phyloP scores from a whole-genome alignment of 2,329 filamentous ascomycete species.

The Cladorrhinum sp. region DNA sequence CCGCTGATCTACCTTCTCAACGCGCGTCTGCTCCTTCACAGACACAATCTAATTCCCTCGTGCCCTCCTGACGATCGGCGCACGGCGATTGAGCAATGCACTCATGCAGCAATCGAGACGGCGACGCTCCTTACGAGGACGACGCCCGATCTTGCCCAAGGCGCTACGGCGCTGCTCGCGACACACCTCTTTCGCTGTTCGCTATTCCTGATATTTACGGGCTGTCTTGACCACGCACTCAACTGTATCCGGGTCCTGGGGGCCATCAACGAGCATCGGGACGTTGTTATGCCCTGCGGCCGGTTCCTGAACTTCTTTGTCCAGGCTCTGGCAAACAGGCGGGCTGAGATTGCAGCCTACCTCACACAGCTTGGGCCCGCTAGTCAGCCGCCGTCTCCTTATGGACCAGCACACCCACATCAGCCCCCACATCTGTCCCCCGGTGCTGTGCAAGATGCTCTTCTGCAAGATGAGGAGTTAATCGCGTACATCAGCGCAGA shows the following conservation, averaged over 20 bases:
- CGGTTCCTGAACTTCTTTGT: constrained; percentile 81
- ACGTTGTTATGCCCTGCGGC: constrained; percentile 74
- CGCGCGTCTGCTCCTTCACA: constrained; percentile 78
- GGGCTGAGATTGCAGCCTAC: constrained; percentile 44
- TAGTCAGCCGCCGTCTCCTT: constrained; percentile 27
- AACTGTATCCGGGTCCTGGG: constrained; percentile 70
- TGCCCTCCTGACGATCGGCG: constrained; percentile 64
- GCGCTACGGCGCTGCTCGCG: constrained; percentile 72
- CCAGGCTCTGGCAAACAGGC: constrained; percentile 58
- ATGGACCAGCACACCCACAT: constrained; percentile 20
- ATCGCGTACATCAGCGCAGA: constrained; percentile 84
- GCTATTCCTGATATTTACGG: constrained; percentile 73
- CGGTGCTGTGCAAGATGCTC: constrained; percentile 31
- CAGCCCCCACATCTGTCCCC: constrained; percentile 19
- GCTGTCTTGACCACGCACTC: constrained; percentile 69
- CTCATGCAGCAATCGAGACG: constrained; percentile 72
- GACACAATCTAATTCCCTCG: constrained; percentile 78
- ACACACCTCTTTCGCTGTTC: constrained; percentile 85
- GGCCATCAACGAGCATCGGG: constrained; percentile 67
- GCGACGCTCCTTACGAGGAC: constrained; percentile 69
- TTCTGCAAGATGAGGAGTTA: constrained; percentile 75
- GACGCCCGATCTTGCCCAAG: constrained; percentile 58
- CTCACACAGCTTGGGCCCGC: constrained; percentile 34
- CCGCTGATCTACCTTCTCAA: constrained; percentile 78
- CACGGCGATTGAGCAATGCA: constrained; percentile 74